Base-by-base conservation (phyloP, 202 grass and related monocot species). In the Zizania palustris region DNA sequence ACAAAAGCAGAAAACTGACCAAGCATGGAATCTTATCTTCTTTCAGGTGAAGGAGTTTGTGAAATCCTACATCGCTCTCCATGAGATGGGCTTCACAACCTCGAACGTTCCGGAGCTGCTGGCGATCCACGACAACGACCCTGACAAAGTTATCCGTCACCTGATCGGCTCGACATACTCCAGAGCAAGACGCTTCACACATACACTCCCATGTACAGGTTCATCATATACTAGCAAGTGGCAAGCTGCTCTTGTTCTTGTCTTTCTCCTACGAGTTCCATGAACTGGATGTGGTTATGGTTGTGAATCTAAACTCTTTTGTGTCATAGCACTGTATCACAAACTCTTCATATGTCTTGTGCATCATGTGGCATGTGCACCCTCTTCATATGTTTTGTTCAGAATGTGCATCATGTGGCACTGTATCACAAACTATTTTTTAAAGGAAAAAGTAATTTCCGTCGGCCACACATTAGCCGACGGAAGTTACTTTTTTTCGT, bases 11-110 rank as follows among this genome's bases (percentile, higher is more conserved):
- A 51, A 15, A 62, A 36, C 11, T 87, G 13, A 55, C 61, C 61
- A n/a, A 60, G 9, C 15, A 54, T 59, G 8, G n/a, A 35, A 75
- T 19, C 7, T 81, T 72, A 22, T 22, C 22, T 71, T 80, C 16
- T 82, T 36, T 33, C 85, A 98, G 95, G 95, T 98, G 63, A 83
- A 90, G 34, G 95, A 98, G 79, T 98, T 98, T 72, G 96, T 98
- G 85, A 98, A 95, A 77, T 90, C 91, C 14, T 98, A 92, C 72
- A 95, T 87, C 40, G 62, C 80, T 75, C 85, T 98, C 84, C 91
- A 88, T 33, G 96, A 98, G 78, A 98, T 98, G 96, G 96, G 96
- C 12, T 98, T 98, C 89, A 84, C 96, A 3, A 83, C 91, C 0
- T 46, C 83, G 22, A 95, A 92, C 69, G 96, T 98, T 8, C 85